These are phyloP conservation scores for Podospora didyma DNA, from an alignment of 495 filamentous ascomycete genomes.

Conservation along the genomic window DNA sequence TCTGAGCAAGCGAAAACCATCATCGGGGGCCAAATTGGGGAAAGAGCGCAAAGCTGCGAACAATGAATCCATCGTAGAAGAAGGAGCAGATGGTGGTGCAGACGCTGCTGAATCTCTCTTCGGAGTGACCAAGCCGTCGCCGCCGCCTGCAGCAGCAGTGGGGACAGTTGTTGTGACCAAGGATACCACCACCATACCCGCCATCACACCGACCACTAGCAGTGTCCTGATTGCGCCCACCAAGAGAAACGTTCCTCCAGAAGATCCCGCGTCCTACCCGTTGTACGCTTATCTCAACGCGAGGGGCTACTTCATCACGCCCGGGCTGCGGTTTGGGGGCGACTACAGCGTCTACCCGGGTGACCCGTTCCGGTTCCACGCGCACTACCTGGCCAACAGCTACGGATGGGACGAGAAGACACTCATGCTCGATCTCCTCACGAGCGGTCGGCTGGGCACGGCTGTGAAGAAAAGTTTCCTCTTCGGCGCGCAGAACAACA, in stretches of 20 bases:
- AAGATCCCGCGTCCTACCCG: conserved; percentile 43
- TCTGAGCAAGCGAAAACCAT: conserved; percentile 23
- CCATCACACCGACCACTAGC: conserved; percentile 23
- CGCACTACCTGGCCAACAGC: conserved; percentile 78
- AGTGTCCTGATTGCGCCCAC: conserved; percentile 25
- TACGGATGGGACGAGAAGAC: conserved; percentile 84
- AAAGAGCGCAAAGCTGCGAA: background rate
- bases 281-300: conserved; percentile 76
- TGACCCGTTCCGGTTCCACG: conserved; percentile 90
- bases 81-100: conserved; percentile 21
- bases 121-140: conserved; percentile 17
- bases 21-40: background rate
- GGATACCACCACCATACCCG: conserved; percentile 17
- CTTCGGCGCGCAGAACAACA: conserved; percentile 58
- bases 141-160: background rate
- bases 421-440: conserved; percentile 75
- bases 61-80: conserved; percentile 11
- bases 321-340: conserved; percentile 90
- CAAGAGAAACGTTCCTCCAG: conserved; percentile 14
- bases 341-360: conserved; percentile 93
- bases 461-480: conserved; percentile 94
- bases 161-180: background rate
- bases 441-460: conserved; percentile 82
- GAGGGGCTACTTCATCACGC: conserved; percentile 79
- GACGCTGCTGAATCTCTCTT: conserved; percentile 41